Percentiles rank a stretch among this genome's conserved stretches.
phyloP scores from a whole-genome alignment of 2,329 filamentous ascomycete genomes.

The Paraphoma sp. region DNA sequence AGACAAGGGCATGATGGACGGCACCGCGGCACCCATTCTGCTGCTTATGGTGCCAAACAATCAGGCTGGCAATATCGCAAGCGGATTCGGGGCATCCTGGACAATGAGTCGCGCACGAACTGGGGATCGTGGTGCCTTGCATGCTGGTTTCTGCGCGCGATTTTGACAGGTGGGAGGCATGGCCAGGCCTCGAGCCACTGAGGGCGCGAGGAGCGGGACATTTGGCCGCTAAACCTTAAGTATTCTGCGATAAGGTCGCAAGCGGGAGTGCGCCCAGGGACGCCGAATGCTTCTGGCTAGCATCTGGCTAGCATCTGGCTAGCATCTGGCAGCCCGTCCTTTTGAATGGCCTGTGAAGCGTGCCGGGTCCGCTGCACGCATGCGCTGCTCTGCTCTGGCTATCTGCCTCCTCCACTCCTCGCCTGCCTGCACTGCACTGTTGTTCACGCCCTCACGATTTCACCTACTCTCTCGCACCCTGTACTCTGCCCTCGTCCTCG shows the following conservation, averaged over 20 bases:
- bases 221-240: slow-evolving; percentile 22
- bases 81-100: background rate
- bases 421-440: slow-evolving; percentile 9
- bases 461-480: background rate
- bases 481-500: slow-evolving; percentile 3
- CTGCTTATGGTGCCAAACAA: background rate
- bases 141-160: background rate
- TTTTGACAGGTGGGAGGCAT: background rate
- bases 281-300: slow-evolving; percentile 21
- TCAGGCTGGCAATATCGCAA: background rate
- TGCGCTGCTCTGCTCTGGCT: background rate
- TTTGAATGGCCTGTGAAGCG: slow-evolving; percentile 15
- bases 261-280: slow-evolving; percentile 24
- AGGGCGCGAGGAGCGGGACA: slow-evolving; percentile 5
- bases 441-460: background rate
- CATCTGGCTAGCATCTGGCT: slow-evolving; percentile 9
- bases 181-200: slow-evolving; percentile 12
- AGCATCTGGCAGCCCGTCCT: slow-evolving; percentile 11
- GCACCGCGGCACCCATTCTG: background rate
- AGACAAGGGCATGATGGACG: background rate
- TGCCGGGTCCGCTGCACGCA: slow-evolving; percentile 1
- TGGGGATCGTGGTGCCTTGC: slow-evolving; percentile 16
- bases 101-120: slow-evolving; percentile 8
- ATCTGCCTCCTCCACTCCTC: slow-evolving; percentile 9
- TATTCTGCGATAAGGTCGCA: slow-evolving; percentile 29